Base-by-base conservation (phyloP, 148 eudicot genomes). In the Arctostaphylos glauca region DNA sequence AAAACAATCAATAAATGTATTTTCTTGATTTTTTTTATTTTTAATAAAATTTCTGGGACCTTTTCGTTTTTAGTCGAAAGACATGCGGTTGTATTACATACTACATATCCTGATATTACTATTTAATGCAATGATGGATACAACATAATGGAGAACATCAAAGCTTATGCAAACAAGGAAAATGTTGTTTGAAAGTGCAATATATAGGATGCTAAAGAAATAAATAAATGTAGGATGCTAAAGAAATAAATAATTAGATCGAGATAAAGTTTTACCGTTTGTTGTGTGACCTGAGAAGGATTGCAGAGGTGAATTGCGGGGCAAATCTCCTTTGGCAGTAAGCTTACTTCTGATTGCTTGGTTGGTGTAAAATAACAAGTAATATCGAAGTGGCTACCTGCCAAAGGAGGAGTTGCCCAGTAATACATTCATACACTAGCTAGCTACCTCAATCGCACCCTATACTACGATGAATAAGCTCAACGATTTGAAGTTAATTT, bases 321-420 rank as follows among this genome's bases (percentile, higher is more conserved):
- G 78, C 85, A 83, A 83, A 83, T 83, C 85, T 78, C 60, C 19
- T 78, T 87, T 80, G 89, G 91, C 71, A 77, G 81, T 25, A 5
- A n/a, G 58, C 58, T 1, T 47, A 48, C 56, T 59, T 2, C 41
- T 49, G 9, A 16, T 18, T 38, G 10, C 38, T 21, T 41, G 4
- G 16, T 5, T 14, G 6, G 38, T 74, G 77, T 3, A 56, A 14
- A 9, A 21, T n/a, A 53, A 3, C 9, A 2, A 62, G 60, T 44
- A 64, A n/a, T 64, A 15, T 23, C 16, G 2, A 43, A 78, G 70
- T 53, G 6, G 81, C 78, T 8, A 4, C 71, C 82, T 81, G 87
- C 77, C 72, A 81, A 85, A n/a, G 84, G 56, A 90, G 88, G 85
- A 78, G 19, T 90, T 87, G 88, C 92, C 90, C 94, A 43, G 87